These are phyloP conservation scores for Magnolia officinalis DNA, from an alignment of 164 flowering plant genomes.

Conservation along the genomic window DNA sequence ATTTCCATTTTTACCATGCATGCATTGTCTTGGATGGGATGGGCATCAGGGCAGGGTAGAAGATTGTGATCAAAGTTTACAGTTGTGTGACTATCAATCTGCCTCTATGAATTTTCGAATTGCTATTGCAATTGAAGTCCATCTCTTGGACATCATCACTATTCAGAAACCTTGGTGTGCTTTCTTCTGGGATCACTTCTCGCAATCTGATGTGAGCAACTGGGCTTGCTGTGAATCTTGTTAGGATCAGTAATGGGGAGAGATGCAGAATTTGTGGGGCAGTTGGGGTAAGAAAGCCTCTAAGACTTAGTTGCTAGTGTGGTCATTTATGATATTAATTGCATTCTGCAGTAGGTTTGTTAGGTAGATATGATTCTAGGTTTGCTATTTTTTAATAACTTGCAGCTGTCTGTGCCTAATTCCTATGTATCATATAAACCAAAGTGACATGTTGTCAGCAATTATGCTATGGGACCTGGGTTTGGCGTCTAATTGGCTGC, in stretches of 20 bases:
- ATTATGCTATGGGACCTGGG: too few relatives aligned
- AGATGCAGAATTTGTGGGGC: neutral
- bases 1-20: neutral
- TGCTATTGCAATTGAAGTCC: neutral
- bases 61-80: too few relatives aligned
- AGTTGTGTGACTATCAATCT: neutral
- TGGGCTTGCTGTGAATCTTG: neutral
- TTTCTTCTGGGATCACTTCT: neutral
- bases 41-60: neutral
- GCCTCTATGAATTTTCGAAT: neutral
- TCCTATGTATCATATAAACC: too few relatives aligned
- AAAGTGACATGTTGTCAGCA: too few relatives aligned
- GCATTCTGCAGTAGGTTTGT: too few relatives aligned
- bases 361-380: too few relatives aligned
- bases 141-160: neutral
- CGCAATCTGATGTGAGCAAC: neutral
- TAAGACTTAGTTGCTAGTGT: too few relatives aligned
- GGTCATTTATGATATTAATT: too few relatives aligned
- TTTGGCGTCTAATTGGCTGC: too few relatives aligned
- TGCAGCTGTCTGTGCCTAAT: too few relatives aligned
- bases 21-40: neutral
- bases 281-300: neutral
- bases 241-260: neutral
- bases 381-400: too few relatives aligned
- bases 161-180: neutral